A percentile compares a stretch with the other conserved stretches of the same genome.
Conservation (phyloP, 2,329 filamentous ascomycete genomes). For the Penicillium fuscoglaucum region DNA sequence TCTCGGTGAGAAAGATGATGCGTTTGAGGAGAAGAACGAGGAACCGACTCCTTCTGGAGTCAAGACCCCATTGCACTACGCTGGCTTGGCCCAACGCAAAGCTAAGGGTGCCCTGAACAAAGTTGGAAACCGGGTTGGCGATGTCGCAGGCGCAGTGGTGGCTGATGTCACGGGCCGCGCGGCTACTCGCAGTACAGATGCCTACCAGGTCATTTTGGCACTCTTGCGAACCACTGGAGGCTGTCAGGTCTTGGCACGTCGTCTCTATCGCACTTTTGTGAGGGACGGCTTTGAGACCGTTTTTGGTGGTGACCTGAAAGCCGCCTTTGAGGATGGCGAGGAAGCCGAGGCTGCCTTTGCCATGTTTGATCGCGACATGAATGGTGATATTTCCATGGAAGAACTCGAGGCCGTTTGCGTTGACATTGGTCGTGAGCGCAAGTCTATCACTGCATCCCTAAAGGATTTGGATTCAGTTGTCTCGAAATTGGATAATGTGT, state of each 20-base stretch:
- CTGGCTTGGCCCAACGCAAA: slow-evolving; percentile 69
- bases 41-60: slow-evolving; percentile 55
- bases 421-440: slow-evolving; percentile 90
- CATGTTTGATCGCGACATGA: slow-evolving; percentile 96
- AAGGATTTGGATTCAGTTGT: slow-evolving; percentile 96
- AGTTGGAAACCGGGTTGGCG: slow-evolving; percentile 80
- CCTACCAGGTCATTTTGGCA: slow-evolving; percentile 78
- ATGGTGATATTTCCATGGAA: slow-evolving; percentile 93
- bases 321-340: slow-evolving; percentile 77
- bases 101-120: slow-evolving; percentile 74
- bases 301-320: slow-evolving; percentile 71
- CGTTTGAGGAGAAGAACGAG: slow-evolving; percentile 63
- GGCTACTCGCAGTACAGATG: slow-evolving; percentile 69
- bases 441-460: slow-evolving; percentile 89
- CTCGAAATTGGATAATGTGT: slow-evolving; percentile 81
- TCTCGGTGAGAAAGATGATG: slow-evolving; percentile 66
- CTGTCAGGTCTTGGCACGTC: slow-evolving; percentile 79
- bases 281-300: slow-evolving; percentile 75
- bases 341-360: slow-evolving; percentile 85
- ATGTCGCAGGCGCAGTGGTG: slow-evolving; percentile 80
- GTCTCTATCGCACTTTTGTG: slow-evolving; percentile 83
- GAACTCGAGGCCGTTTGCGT: slow-evolving; percentile 91
- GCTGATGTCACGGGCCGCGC: slow-evolving; percentile 85
- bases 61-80: slow-evolving; percentile 71
- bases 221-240: slow-evolving; percentile 71